These are phyloP conservation scores for Pseudomassariella vexata DNA, from an alignment of 2,329 filamentous ascomycete species.

Conservation along the genomic window DNA sequence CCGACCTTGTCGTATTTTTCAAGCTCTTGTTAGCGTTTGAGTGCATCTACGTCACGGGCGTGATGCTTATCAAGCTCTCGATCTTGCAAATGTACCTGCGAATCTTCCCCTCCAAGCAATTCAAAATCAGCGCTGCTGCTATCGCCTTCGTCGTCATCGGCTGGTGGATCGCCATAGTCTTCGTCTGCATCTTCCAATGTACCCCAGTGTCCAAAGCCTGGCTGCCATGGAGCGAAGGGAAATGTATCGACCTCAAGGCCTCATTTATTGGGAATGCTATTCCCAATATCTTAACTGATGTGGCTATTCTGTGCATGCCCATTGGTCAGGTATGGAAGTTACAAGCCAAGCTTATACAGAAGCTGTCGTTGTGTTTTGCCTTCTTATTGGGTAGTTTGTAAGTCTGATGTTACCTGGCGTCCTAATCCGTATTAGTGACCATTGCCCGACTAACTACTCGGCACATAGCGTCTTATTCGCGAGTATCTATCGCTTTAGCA, in stretches of 20 bases:
- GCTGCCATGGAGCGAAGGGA: conserved; percentile 23
- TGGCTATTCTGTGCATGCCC: conserved; percentile 27
- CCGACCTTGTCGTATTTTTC: conserved; percentile 6
- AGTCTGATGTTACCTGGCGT: too few relatives aligned
- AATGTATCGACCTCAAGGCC: conserved; percentile 32
- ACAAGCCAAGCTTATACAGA: conserved; percentile 17
- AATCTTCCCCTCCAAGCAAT: conserved; percentile 17
- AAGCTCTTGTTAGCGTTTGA: conserved; percentile 11
- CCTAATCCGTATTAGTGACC: too few relatives aligned
- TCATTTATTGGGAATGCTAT: conserved; percentile 38
- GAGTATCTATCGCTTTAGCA: conserved; percentile 22
- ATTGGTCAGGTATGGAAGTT: conserved; percentile 24
- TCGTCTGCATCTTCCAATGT: conserved; percentile 33
- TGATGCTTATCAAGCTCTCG: conserved; percentile 15
- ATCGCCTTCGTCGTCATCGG: conserved; percentile 10
- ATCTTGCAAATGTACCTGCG: conserved; percentile 19
- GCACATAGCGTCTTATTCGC: conserved; percentile 21
- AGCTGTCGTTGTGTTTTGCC: conserved; percentile 18
- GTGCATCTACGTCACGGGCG: conserved; percentile 11
- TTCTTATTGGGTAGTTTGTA: conserved; percentile 28
- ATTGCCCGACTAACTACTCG: too few relatives aligned
- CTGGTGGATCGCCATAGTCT: conserved; percentile 19
- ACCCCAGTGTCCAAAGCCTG: conserved; percentile 30
- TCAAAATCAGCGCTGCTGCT: conserved; percentile 10
- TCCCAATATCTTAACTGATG: conserved; percentile 33